phyloP scores from a whole-genome alignment of 1,139 yeast genomes.

The Geotrichum europaeum region DNA sequence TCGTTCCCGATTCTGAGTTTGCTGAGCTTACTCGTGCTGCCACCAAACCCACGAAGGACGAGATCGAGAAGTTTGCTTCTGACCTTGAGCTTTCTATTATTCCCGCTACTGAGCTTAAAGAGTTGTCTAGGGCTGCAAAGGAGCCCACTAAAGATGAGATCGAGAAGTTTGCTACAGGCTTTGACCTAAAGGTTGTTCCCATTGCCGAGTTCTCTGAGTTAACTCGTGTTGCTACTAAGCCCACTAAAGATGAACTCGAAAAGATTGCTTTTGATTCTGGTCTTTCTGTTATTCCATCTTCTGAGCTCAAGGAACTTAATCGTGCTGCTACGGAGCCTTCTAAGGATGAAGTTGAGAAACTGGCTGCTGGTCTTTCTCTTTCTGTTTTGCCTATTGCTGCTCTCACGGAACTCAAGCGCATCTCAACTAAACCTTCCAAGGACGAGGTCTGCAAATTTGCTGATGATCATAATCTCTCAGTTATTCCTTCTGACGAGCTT shows the following conservation, averaged over 20 bases:
- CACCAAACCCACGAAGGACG: constrained; percentile 7
- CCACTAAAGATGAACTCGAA: constrained; percentile 27
- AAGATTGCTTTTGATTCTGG: constrained; percentile 27
- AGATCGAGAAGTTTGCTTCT: constrained; percentile 11
- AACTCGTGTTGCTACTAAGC: constrained; percentile 20
- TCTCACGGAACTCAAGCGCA: constrained; percentile 12
- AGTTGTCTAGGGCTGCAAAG: constrained; percentile 10
- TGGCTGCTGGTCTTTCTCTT: constrained; percentile 28
- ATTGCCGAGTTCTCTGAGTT: constrained; percentile 25
- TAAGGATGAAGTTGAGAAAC: constrained; percentile 35
- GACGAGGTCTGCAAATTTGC: constrained; percentile 14
- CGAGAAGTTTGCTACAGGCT: constrained; percentile 18
- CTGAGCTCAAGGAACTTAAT: neutral
- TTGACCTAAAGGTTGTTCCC: constrained; percentile 22
- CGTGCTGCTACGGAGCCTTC: constrained; percentile 29
- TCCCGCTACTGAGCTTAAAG: neutral
- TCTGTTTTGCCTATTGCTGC: constrained; percentile 30
- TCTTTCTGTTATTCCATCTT: neutral
- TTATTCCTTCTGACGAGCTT: constrained; percentile 21
- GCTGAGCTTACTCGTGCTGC: too few species aligned
- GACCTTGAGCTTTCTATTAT: constrained; percentile 5
- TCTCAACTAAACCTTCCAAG: too few species aligned
- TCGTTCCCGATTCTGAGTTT: constrained; percentile 31
- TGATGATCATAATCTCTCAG: constrained; percentile 25
- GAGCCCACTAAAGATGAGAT: constrained; percentile 1